Base-by-base conservation (phyloP, 2,329 filamentous ascomycete genomes). In the Cadophora luteo-olivacea region DNA sequence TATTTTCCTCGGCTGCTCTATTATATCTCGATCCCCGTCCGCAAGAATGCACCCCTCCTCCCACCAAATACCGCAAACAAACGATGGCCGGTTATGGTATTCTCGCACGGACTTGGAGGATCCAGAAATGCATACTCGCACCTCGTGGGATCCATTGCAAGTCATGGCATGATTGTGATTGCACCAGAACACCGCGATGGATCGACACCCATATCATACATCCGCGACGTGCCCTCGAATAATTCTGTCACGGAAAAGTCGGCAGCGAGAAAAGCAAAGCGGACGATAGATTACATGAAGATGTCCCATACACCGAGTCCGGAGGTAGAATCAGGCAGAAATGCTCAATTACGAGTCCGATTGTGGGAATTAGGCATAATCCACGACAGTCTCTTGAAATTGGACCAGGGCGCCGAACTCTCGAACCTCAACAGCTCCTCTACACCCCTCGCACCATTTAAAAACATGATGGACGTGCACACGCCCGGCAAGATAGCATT, bases 101-200 rank as follows among this genome's bases (percentile, higher is more conserved):
- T 97, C 80, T 96, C 92, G 1, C 93, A 97, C 77, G 93, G 93
- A 0, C 84, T 97, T 0, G 93, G 92, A 48, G 93, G 93, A 48
- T 90, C 88, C 69, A 86, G 92, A 72, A 96, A 96, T 75, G 89
- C 92, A 12, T 97, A 97, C 81, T 95, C 92, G n/a, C 91, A 94
- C 76, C 81, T 97, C 29, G 90, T 87, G 22, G 92, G 92, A 19
- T 92, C 92, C 0, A 81, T 97, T 33, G 92, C 93, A 4, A 93
- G 91, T 24, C 90, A 96, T 75, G 93, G 93, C 51, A 84, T 94
- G 25, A 88, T 96, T 8, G 92, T 97, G 1, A 82, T 95, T 64
- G 93, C 92, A 67, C 89, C 92, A 0, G 93, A 97, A 75, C 93
- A 97, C 77, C 86, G 93, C 55, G 93, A 97, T 75, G 92, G 92